Evolutionary conservation across 441 rosid species (phyloP).

Genomic region (Erysimum cheiri): DNA sequence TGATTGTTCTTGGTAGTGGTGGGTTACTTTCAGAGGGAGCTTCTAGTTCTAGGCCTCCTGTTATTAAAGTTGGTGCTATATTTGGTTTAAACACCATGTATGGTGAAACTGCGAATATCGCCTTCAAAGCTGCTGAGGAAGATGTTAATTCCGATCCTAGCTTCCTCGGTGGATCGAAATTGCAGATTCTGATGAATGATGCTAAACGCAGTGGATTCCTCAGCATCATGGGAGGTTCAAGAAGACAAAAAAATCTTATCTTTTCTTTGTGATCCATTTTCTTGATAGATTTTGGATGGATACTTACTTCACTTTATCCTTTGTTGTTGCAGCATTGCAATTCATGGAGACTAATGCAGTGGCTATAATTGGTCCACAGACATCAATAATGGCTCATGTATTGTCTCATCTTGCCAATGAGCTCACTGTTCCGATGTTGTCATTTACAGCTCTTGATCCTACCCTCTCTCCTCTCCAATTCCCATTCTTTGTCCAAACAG

Average conservation of each 20-base stretch:
- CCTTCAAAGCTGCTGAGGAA: constrained; percentile 75
- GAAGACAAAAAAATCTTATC: constrained; percentile 26
- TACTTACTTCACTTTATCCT: constrained; percentile 12
- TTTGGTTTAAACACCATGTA: constrained; percentile 55
- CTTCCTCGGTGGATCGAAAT: constrained; percentile 70
- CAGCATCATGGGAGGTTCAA: constrained; percentile 74
- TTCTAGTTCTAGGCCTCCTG: constrained; percentile 45
- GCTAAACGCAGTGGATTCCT: constrained; percentile 79
- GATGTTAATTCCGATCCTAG: constrained; percentile 80
- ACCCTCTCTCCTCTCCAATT: constrained; percentile 77
- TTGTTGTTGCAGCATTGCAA: constrained; percentile 66
- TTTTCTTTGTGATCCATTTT: constrained; percentile 9
- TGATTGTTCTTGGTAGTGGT: constrained; percentile 46
- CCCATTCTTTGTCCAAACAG: constrained; percentile 84
- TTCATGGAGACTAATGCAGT: constrained; percentile 89
- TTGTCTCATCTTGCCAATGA: constrained; percentile 82
- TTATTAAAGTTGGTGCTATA: constrained; percentile 76
- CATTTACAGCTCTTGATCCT: constrained; percentile 90
- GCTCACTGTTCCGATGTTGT: constrained; percentile 78
- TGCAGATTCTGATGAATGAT: constrained; percentile 61
- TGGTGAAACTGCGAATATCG: constrained; percentile 65
- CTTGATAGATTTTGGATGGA: constrained; percentile 16
- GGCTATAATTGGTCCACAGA: constrained; percentile 94
- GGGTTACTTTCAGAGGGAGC: constrained; percentile 51
- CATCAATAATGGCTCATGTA: constrained; percentile 79